These are phyloP conservation scores for Eimeria necatrix DNA, from an alignment of 169 alveolate genomes.

Conservation along the genomic window DNA sequence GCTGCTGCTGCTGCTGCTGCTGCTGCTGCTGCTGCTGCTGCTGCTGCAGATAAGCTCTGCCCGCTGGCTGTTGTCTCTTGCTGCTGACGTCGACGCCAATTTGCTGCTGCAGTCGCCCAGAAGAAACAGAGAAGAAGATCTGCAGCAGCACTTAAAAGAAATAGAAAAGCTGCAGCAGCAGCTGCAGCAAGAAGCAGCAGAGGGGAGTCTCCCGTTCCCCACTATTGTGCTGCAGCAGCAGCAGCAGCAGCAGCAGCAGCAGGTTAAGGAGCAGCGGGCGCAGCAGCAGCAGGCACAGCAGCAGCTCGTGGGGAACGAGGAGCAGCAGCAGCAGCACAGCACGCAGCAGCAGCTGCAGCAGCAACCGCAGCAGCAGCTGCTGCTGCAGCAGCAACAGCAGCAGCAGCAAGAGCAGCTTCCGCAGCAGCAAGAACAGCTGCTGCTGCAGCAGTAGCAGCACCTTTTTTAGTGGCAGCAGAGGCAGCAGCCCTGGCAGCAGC, in stretches of 20 bases:
- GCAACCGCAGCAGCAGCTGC: neutral
- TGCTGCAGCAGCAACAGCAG: neutral
- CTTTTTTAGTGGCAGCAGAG: neutral
- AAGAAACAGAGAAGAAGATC: neutral
- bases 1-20: neutral
- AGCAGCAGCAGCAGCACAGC: no score
- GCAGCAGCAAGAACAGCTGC: no score
- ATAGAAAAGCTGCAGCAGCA: conserved; percentile 1
- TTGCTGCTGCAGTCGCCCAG: neutral
- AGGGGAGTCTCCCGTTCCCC: neutral
- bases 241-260: neutral
- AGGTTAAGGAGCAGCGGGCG: neutral
- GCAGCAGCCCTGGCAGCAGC: neutral
- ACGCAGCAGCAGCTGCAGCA: no score
- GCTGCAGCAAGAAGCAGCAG: neutral
- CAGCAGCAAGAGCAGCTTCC: neutral
- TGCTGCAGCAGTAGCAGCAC: neutral
- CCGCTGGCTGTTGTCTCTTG: conserved; percentile 5
- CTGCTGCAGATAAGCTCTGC: conserved; percentile 8
- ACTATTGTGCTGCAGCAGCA: neutral
- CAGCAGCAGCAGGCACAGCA: no score
- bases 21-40: neutral
- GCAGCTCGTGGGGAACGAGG: no score
- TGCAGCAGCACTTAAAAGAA: neutral
- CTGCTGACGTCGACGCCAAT: conserved; percentile 4